phyloP scores from a whole-genome alignment of 352 stramenopile genomes.

The Phytophthora sansomeana region DNA sequence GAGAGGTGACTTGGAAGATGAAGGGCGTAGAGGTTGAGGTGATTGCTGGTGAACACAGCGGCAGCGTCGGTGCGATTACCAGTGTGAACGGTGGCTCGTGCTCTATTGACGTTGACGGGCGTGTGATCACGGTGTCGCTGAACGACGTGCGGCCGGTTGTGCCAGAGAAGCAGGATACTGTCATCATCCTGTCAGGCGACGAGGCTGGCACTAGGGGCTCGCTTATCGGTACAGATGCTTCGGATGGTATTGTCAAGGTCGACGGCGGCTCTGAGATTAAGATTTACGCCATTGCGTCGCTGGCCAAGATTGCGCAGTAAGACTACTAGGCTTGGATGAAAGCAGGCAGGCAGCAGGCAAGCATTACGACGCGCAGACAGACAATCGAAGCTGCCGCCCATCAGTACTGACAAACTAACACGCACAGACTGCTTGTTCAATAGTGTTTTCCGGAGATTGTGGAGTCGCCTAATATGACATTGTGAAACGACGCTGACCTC shows the following conservation, averaged over 20 bases:
- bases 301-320: slow-evolving; percentile 89
- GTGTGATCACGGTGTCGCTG: slow-evolving; percentile 69
- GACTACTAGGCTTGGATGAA: slow-evolving; percentile 36
- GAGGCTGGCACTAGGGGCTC: slow-evolving; percentile 87
- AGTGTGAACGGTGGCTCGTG: slow-evolving; percentile 76
- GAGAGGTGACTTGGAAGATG: slow-evolving; percentile 90
- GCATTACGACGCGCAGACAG: slow-evolving; percentile 24
- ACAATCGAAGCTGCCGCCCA: slow-evolving; percentile 32
- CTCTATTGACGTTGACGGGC: slow-evolving; percentile 83
- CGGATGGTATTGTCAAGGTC: slow-evolving; percentile 91
- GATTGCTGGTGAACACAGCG: slow-evolving; percentile 65
- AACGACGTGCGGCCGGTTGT: slow-evolving; percentile 79
- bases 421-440: slow-evolving; percentile 32
- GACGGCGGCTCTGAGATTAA: slow-evolving; percentile 91
- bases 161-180: slow-evolving; percentile 88
- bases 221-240: slow-evolving; percentile 87
- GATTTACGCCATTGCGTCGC: slow-evolving; percentile 84
- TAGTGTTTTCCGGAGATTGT: slow-evolving; percentile 29
- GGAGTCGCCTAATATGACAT: slow-evolving; percentile 24
- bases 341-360: slow-evolving; percentile 34
- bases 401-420: slow-evolving; percentile 43
- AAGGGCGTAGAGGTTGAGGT: slow-evolving; percentile 89
- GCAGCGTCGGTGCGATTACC: slow-evolving; percentile 80
- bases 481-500: slow-evolving; percentile 34
- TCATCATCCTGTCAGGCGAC: slow-evolving; percentile 88